Conservation (phyloP, 2,329 filamentous ascomycete genomes). For the Venturiaceae sp. region DNA sequence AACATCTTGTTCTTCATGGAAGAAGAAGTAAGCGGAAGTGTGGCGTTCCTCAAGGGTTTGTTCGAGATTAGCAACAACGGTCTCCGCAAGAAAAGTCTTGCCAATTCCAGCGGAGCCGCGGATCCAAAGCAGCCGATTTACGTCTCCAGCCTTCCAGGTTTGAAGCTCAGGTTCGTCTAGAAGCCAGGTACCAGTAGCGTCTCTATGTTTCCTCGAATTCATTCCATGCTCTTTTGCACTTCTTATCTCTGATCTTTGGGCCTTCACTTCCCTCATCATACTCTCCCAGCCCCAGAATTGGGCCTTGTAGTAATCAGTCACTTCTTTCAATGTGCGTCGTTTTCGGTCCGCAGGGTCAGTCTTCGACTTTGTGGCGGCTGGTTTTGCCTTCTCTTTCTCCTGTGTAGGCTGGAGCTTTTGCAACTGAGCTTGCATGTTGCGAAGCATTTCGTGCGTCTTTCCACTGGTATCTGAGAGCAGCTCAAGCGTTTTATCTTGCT, state of each 20-base stretch:
- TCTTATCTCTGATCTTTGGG: too few species aligned
- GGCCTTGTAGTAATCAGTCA: neutral
- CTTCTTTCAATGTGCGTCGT: neutral
- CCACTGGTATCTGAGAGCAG: neutral
- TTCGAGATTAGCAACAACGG: neutral
- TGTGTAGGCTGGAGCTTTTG: neutral
- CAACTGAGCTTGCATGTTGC: neutral
- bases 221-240: too few species aligned
- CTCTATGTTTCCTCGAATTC: too few species aligned
- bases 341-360: neutral
- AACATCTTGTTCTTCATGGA: conserved; percentile 19
- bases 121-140: neutral
- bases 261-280: neutral
- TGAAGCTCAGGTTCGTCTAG: too few species aligned
- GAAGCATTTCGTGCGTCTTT: neutral
- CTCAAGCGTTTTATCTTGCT: too few species aligned
- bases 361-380: neutral
- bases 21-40: conserved; percentile 22
- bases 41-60: conserved; percentile 13
- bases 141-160: too few species aligned
- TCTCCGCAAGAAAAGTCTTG: conserved; percentile 20
- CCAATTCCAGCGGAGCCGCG: conserved; percentile 18
- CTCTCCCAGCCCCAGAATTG: neutral
- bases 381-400: neutral
- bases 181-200: too few species aligned